Evolutionary conservation across 2,329 filamentous ascomycete genomes (phyloP), one percentile per base, ranked within the genome.

Genomic region (Botrytis paeoniae): DNA sequence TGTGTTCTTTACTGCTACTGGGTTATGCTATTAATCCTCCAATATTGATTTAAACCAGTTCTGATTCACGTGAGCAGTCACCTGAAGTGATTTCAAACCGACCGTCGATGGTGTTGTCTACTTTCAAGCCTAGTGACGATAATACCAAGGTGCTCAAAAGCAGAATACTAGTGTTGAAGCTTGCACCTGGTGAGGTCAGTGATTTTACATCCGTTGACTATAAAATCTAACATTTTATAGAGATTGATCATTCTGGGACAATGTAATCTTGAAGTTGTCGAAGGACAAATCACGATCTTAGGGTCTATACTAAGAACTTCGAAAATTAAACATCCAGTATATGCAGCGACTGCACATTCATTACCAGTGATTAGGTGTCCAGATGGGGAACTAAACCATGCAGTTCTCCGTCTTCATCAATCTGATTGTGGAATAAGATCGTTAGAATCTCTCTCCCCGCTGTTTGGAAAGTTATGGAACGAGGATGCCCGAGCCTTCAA

Each of bases 391-490:
- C 81, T 85, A 16, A 84, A 85, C 0, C 81, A 79, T 1, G 80
- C 93, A 0, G 87, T 92, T 73, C 81, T 94, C 37, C 83, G 86
- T 48, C 80, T 90, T 7, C 85, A 88, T 69, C 85, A 86, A 0
- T 84, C 82, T 14, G 82, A 85, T 3, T 81, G 80, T 22, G 83
- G 83, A 0, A 75, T 94, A 18, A 83, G 85, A 25, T 83, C 84
- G 0, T 80, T 95, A 25, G 87, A 86, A 1, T 84, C 80, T 14
- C 81, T 94, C 3, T 93, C 89, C 1, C 91, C 92, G 0, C 81
- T 92, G 0, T 94, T 92, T 77, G 85, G 85, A 29, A 86, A 85
- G 48, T 84, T 95, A 16, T 94, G 92, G 91, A 88, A 89, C 73
- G 85, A 88, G 25, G 71, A 80, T 68, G 68, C 78, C 5, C 77